Percentiles rank a stretch among this genome's conserved stretches.
Evolutionary conservation across 768 basidiomycete genomes (phyloP).

Genomic region (Scleroderma citrinum): DNA sequence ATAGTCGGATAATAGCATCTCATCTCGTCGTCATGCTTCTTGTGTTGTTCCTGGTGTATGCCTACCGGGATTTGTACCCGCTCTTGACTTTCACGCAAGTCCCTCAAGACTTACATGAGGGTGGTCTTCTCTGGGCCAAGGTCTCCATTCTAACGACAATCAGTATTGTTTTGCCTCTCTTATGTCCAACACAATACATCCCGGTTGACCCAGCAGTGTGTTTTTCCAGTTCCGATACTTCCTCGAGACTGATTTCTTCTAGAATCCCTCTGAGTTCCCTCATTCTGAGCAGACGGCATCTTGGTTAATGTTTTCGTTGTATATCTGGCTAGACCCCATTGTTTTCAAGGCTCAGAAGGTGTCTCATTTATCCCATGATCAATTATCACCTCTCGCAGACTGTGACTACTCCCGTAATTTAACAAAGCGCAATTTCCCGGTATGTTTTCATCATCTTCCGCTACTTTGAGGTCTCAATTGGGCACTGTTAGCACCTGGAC

Average conservation of each 20-base stretch:
- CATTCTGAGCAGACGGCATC: slow-evolving; percentile 39
- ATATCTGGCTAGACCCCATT: slow-evolving; percentile 49
- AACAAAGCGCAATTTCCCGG: slow-evolving; percentile 28
- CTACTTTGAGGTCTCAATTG: background rate
- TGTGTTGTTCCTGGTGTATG: slow-evolving; percentile 42
- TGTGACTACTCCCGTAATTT: slow-evolving; percentile 34
- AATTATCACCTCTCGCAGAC: slow-evolving; percentile 46
- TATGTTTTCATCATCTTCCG: slow-evolving; percentile 6
- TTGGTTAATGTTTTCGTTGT: slow-evolving; percentile 32
- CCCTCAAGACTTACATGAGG: slow-evolving; percentile 46
- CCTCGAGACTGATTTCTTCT: background rate
- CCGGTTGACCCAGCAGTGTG: slow-evolving; percentile 43
- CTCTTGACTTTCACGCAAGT: slow-evolving; percentile 45
- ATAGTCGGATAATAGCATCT: slow-evolving; percentile 21
- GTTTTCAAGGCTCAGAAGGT: slow-evolving; percentile 39
- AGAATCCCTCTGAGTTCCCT: slow-evolving; percentile 21
- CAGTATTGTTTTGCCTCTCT: slow-evolving; percentile 45
- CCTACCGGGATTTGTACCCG: slow-evolving; percentile 58
- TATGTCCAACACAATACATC: slow-evolving; percentile 51
- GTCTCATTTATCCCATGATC: slow-evolving; percentile 38
- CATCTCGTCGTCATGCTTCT: slow-evolving; percentile 48
- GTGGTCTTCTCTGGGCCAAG: slow-evolving; percentile 49
- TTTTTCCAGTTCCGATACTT: background rate
- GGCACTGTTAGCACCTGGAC: slow-evolving; percentile 20
- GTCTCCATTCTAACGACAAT: slow-evolving; percentile 40